Evolutionary conservation across 139 green algal species (phyloP).

Genomic region (Spirogloea muscicola): DNA sequence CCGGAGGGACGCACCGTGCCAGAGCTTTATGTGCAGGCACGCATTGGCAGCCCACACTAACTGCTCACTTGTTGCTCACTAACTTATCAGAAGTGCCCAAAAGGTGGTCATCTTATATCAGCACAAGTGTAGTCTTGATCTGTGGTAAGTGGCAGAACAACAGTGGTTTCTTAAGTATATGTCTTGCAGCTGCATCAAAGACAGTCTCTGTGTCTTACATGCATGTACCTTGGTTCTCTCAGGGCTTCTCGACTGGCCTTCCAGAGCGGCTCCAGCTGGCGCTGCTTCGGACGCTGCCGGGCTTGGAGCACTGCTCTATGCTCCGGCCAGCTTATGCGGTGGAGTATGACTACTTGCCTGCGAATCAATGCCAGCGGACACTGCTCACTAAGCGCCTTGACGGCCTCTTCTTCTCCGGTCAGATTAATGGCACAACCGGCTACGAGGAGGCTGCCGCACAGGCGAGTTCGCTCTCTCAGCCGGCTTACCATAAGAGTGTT

Average conservation of each 20-base stretch:
- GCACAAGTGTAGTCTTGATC: no score
- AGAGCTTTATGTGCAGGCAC: constrained; percentile 87
- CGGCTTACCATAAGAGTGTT: no score
- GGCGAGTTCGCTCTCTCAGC: not conserved
- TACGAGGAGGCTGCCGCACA: constrained; percentile 52
- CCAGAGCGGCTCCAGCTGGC: constrained; percentile 87
- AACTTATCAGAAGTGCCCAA: no score
- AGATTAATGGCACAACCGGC: constrained; percentile 96
- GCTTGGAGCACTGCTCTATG: constrained; percentile 79
- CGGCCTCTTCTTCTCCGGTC: constrained; percentile 92
- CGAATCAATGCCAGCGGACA: constrained; percentile 78
- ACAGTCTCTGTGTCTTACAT: constrained; percentile 31
- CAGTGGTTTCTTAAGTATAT: no score
- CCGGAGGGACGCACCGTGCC: constrained; percentile 86
- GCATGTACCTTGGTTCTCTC: not conserved
- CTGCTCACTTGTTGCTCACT: not conserved
- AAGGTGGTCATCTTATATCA: no score
- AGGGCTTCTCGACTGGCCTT: constrained; percentile 87
- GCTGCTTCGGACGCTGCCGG: constrained; percentile 88
- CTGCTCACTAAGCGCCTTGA: constrained; percentile 82
- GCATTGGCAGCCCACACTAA: not conserved
- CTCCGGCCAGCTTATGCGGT: constrained; percentile 93
- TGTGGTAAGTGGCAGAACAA: no score
- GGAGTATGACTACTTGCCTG: constrained; percentile 98
- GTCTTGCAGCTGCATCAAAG: no score